A percentile compares a stretch with the other conserved stretches of the same genome.
Conservation (phyloP, 352 stramenopile genomes). For the Globisporangium recalcitrans region DNA sequence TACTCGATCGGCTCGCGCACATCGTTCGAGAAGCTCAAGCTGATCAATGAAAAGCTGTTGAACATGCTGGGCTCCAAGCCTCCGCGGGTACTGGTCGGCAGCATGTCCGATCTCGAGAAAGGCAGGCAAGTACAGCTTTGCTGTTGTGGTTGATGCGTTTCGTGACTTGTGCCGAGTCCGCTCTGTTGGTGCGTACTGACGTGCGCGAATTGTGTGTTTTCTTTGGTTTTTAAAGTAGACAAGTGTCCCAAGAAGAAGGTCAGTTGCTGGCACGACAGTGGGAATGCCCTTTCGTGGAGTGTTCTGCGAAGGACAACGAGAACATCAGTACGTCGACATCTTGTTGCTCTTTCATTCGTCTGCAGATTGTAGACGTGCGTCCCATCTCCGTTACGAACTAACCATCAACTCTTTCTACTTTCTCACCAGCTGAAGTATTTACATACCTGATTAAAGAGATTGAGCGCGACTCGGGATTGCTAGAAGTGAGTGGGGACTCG, state of each 20-base stretch:
- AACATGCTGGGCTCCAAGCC: constrained; percentile 92
- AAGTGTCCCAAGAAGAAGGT: constrained; percentile 82
- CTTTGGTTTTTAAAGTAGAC: constrained; percentile 27
- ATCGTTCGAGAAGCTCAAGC: constrained; percentile 93
- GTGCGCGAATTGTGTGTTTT: background rate
- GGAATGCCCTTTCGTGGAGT: constrained; percentile 94
- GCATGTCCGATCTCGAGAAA: constrained; percentile 92
- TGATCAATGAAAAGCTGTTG: constrained; percentile 93
- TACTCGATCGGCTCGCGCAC: constrained; percentile 92
- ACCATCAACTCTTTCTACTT: constrained; percentile 6
- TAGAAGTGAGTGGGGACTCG: constrained; percentile 75
- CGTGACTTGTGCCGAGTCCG: too few relatives aligned
- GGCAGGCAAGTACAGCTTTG: constrained; percentile 59
- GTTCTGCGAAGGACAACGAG: constrained; percentile 89
- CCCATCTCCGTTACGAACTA: constrained; percentile 11
- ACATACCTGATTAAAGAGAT: constrained; percentile 90
- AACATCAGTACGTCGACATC: constrained; percentile 76
- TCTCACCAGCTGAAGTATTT: constrained; percentile 76
- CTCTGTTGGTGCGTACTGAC: constrained; percentile 6
- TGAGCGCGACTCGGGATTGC: constrained; percentile 80
- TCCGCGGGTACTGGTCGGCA: constrained; percentile 92
- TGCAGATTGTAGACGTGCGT: background rate
- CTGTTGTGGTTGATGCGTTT: background rate
- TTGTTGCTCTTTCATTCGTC: constrained; percentile 1
- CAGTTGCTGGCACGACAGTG: constrained; percentile 86